Base-by-base conservation (phyloP, 148 eudicot genomes). In the Polygonum aviculare region DNA sequence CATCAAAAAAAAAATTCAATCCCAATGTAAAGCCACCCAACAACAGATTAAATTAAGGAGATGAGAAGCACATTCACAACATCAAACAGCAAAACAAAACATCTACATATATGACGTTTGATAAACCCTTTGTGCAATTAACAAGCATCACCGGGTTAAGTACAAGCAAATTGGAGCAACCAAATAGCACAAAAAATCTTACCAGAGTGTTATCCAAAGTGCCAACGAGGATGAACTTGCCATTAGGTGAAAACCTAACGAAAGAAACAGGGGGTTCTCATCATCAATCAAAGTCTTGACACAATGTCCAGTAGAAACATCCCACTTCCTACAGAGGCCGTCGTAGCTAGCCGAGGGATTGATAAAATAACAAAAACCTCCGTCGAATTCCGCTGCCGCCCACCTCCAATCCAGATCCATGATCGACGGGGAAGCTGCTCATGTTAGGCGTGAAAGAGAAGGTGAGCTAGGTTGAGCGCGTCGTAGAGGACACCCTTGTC, bases 261-360 rank as follows among this genome's bases (percentile, higher is more conserved):
- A 85, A 95, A 10, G 97, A 90, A 62, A 95, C 97, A 0, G 98
- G 98, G 98, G 98, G 36, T 90, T 91, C 76, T 92, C 97, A 76
- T 95, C 98, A 80, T 95, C 99, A 74, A 95, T 93, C 80, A 93
- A 75, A 48, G 97, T 95, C 87, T 95, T 95, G 76, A 88, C 78
- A 89, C 99, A 95, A 84, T 95, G 99, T 3, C 99, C 99, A 19
- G 99, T 95, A 0, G 87, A 83, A 71, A 91, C 91, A 77, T 92
- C 97, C 99, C 99, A 95, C 79, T 90, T 86, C 87, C 97, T 79
- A 75, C 97, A 95, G 81, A 95, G 74, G 63, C 97, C 97, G 81
- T 95, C 97, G 65, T 89, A 92, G 44, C 97, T 92, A n/a, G n/a
- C n/a, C n/a, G n/a, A n/a, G n/a, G n/a, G n/a, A n/a, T n/a, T n/a